These are phyloP conservation scores for Eucalyptus microcorys DNA, from an alignment of 345 rosid genomes.

Conservation along the genomic window DNA sequence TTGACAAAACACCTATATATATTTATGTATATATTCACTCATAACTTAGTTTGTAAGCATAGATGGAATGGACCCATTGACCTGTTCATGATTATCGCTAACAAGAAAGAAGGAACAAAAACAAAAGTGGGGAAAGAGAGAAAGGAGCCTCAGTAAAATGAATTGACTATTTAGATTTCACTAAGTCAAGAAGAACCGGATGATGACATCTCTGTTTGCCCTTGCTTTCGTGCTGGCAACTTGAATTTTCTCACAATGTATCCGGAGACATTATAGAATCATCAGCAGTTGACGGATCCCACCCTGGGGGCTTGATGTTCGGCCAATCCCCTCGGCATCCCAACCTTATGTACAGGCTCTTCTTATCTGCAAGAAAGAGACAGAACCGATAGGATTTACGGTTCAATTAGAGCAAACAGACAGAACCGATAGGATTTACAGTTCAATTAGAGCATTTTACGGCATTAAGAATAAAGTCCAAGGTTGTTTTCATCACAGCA, in stretches of 20 bases:
- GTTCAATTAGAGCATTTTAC: no score
- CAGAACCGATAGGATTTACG: background rate
- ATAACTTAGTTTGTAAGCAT: background rate
- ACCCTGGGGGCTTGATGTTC: constrained; percentile 71
- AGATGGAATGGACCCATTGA: background rate
- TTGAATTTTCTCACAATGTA: background rate
- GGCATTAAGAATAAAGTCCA: background rate
- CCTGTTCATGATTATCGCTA: background rate
- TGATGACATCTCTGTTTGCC: background rate
- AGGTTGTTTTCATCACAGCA: background rate
- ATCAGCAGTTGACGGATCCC: constrained; percentile 43
- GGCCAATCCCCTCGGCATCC: constrained; percentile 94
- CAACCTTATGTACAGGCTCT: constrained; percentile 75
- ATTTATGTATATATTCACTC: background rate
- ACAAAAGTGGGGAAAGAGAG: background rate
- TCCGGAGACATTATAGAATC: background rate
- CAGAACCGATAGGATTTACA: background rate
- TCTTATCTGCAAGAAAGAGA: constrained; percentile 39
- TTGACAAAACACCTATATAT: background rate
- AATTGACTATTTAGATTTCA: background rate
- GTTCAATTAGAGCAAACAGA: background rate
- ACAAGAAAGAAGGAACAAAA: background rate
- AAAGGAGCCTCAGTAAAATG: background rate
- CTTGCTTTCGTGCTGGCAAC: background rate
- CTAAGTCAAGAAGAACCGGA: background rate